These are phyloP conservation scores for Bruguiera gymnorhiza DNA, from an alignment of 345 rosid species.

Conservation along the genomic window DNA sequence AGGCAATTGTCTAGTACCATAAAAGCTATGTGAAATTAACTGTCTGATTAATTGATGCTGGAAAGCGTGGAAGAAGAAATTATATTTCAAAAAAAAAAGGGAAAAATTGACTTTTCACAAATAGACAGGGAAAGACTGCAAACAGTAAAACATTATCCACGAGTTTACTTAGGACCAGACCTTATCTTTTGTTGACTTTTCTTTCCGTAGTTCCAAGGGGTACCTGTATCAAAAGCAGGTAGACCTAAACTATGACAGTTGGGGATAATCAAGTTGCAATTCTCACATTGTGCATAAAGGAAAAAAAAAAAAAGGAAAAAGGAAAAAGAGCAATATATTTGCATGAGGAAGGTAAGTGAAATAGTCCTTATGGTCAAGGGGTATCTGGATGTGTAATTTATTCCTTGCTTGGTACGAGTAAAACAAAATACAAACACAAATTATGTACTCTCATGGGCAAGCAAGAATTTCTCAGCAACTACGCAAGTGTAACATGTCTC, in stretches of 20 bases:
- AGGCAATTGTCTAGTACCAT: conserved; percentile 6
- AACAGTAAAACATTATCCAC: conserved; percentile 4
- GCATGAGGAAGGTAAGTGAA: too few species aligned
- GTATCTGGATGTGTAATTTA: too few species aligned
- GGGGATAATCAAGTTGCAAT: not conserved
- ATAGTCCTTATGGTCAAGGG: too few species aligned
- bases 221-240: conserved; percentile 51
- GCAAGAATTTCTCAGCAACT: conserved; percentile 3
- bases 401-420: too few species aligned
- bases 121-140: not conserved
- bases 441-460: not conserved
- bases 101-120: not conserved
- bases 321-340: too few species aligned
- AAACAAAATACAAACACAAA: too few species aligned
- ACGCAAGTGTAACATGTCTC: not conserved
- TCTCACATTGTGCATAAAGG: not conserved
- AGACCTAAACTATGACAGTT: not conserved
- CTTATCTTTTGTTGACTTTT: conserved; percentile 84
- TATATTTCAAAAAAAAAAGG: not conserved
- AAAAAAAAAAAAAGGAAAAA: not conserved
- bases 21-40: conserved; percentile 1
- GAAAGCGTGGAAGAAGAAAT: not conserved
- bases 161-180: conserved; percentile 32
- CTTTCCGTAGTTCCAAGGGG: conserved; percentile 90
- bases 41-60: not conserved